phyloP scores from a whole-genome alignment of 768 basidiomycete species.

The Boletus tomentosulus region DNA sequence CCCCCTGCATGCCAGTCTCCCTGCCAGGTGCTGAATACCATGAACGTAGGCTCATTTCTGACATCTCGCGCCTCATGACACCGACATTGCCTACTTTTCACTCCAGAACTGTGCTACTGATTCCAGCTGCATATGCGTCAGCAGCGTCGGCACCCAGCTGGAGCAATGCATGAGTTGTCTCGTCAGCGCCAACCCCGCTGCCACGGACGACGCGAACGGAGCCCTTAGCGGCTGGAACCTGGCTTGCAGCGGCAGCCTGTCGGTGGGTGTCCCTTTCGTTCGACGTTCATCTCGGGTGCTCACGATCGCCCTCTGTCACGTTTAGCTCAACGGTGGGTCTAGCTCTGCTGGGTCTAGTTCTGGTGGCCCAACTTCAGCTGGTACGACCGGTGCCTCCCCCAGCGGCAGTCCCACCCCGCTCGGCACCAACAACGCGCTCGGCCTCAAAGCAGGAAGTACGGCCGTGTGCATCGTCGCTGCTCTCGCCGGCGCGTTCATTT shows the following conservation, averaged over 20 bases:
- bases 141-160: slow-evolving; percentile 9
- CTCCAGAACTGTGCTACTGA: slow-evolving; percentile 8
- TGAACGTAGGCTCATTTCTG: slow-evolving; percentile 12
- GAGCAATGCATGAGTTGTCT: slow-evolving; percentile 21
- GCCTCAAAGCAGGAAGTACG: slow-evolving; percentile 1
- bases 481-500: slow-evolving; percentile 10
- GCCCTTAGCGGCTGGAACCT: slow-evolving; percentile 14
- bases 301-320: not conserved
- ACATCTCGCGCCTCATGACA: not conserved
- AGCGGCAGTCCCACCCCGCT: not conserved
- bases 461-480: slow-evolving; percentile 4
- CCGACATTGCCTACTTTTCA: not conserved
- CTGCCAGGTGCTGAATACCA: slow-evolving; percentile 17
- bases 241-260: slow-evolving; percentile 13
- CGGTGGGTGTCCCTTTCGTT: slow-evolving; percentile 9
- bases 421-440: not conserved
- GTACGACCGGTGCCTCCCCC: not conserved
- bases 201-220: slow-evolving; percentile 4
- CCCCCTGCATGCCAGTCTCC: slow-evolving; percentile 20
- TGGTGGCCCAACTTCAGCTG: not conserved
- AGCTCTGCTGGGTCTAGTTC: not conserved
- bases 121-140: slow-evolving; percentile 12
- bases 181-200: not conserved
- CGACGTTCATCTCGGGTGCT: not conserved
- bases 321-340: slow-evolving; percentile 13